phyloP scores from a whole-genome alignment of 768 basidiomycete genomes.

The Pleurotus eryngii region DNA sequence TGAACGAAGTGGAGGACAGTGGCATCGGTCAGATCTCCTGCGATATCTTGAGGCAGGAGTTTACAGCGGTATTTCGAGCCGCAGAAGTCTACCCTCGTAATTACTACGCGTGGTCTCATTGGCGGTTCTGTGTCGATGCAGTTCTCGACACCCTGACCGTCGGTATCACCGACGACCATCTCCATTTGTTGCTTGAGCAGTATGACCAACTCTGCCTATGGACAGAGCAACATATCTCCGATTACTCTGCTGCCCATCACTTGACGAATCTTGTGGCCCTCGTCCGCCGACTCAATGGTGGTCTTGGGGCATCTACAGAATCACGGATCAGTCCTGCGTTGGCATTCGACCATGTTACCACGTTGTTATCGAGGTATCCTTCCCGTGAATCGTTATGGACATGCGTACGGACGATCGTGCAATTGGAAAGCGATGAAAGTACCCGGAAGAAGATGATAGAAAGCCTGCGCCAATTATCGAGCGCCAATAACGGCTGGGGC shows the following conservation, averaged over 20 bases:
- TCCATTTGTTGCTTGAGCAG: conserved; percentile 37
- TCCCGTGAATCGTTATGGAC: neutral
- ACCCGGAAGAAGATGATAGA: neutral
- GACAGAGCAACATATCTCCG: conserved; percentile 64
- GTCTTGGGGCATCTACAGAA: conserved; percentile 2
- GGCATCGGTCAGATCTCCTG: conserved; percentile 33
- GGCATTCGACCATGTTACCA: conserved; percentile 40
- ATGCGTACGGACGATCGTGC: neutral
- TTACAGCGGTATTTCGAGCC: conserved; percentile 42
- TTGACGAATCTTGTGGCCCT: conserved; percentile 36
- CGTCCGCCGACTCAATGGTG: conserved; percentile 16
- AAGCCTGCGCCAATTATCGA: neutral
- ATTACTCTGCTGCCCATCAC: conserved; percentile 63
- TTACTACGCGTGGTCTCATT: conserved; percentile 72
- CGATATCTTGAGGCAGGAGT: conserved; percentile 40
- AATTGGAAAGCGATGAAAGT: neutral
- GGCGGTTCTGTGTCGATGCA: conserved; percentile 44
- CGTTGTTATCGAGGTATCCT: conserved; percentile 31
- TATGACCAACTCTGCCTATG: conserved; percentile 37
- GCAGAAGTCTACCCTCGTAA: conserved; percentile 68
- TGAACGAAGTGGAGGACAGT: conserved; percentile 19
- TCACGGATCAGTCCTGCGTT: conserved; percentile 8
- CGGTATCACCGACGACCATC: conserved; percentile 15
- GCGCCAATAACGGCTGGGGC: neutral
- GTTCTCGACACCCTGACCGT: conserved; percentile 18